Evolutionary conservation across 1,139 yeast species (phyloP).

Genomic region (Geotrichum reessii): DNA sequence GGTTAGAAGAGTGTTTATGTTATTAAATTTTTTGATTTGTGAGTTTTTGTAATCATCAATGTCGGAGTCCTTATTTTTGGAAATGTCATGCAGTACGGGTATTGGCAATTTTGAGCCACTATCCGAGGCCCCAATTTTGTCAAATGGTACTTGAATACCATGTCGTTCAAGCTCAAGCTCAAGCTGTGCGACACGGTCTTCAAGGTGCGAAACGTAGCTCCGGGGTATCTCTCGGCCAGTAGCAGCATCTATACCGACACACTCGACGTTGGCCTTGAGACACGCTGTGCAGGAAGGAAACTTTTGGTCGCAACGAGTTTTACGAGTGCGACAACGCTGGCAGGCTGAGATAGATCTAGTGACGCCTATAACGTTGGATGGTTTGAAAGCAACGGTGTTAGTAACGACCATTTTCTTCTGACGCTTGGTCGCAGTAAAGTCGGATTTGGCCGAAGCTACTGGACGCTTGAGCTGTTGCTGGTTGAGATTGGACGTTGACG

Average conservation of each 20-base stretch:
- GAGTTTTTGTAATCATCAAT: not conserved
- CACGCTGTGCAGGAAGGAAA: slow-evolving; percentile 77
- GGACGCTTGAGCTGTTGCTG: not conserved
- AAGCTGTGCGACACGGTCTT: slow-evolving; percentile 53
- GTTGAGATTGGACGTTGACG: not conserved
- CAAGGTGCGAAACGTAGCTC: slow-evolving; percentile 69
- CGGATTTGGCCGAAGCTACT: not conserved
- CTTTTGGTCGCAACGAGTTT: slow-evolving; percentile 76
- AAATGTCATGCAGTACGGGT: not conserved
- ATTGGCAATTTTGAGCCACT: not conserved
- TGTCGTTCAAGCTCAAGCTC: slow-evolving; percentile 46
- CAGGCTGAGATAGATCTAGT: slow-evolving; percentile 60
- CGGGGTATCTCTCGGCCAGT: slow-evolving; percentile 84
- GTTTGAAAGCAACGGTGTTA: not conserved
- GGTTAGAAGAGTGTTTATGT: slow-evolving; percentile 26
- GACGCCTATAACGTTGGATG: slow-evolving; percentile 20
- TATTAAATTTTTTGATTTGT: not conserved
- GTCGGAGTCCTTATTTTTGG: not conserved
- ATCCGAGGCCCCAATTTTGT: no score
- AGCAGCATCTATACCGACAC: slow-evolving; percentile 81
- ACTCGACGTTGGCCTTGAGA: slow-evolving; percentile 59
- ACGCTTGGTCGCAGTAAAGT: not conserved
- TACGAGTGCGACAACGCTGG: slow-evolving; percentile 70
- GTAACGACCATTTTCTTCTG: not conserved
- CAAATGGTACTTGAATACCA: no score